These are phyloP conservation scores for Lichenothelia convexa DNA, from an alignment of 495 filamentous ascomycete species.

Conservation along the genomic window DNA sequence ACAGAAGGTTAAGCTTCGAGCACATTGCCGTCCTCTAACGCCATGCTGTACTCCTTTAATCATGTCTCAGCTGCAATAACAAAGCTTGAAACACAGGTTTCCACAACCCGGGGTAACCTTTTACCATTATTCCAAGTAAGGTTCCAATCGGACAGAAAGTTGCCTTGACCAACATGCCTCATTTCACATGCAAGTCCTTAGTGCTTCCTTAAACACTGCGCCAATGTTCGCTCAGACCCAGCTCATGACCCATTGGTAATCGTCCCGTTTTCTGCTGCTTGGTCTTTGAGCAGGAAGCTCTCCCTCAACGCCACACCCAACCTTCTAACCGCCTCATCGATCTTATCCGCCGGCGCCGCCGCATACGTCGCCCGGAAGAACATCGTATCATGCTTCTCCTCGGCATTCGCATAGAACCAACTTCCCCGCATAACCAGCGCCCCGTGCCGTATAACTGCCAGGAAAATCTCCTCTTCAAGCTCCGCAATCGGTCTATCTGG, in stretches of 20 bases:
- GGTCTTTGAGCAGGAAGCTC: conserved; percentile 35
- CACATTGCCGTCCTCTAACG: too few species aligned
- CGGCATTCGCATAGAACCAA: conserved; percentile 63
- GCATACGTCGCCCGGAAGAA: conserved; percentile 88
- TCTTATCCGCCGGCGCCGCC: conserved; percentile 53
- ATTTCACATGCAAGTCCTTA: too few species aligned
- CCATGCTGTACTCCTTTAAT: too few species aligned
- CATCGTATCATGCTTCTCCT: conserved; percentile 31
- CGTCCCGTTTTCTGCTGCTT: too few species aligned
- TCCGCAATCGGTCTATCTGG: conserved; percentile 32
- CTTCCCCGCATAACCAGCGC: conserved; percentile 66
- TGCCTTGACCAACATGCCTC: too few species aligned
- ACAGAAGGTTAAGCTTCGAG: too few species aligned
- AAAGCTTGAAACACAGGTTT: too few species aligned
- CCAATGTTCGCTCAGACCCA: not conserved
- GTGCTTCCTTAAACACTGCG: not conserved
- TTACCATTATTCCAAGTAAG: too few species aligned
- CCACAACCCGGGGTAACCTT: too few species aligned
- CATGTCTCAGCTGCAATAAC: too few species aligned
- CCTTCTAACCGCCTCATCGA: conserved; percentile 58
- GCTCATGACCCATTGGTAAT: not conserved
- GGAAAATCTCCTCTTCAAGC: conserved; percentile 77
- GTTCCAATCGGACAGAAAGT: too few species aligned
- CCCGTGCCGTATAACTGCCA: conserved; percentile 45
- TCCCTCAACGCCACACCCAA: conserved; percentile 52